Conservation (phyloP, 176 grass and related monocot species). For the Urochloa ruziziensis region DNA sequence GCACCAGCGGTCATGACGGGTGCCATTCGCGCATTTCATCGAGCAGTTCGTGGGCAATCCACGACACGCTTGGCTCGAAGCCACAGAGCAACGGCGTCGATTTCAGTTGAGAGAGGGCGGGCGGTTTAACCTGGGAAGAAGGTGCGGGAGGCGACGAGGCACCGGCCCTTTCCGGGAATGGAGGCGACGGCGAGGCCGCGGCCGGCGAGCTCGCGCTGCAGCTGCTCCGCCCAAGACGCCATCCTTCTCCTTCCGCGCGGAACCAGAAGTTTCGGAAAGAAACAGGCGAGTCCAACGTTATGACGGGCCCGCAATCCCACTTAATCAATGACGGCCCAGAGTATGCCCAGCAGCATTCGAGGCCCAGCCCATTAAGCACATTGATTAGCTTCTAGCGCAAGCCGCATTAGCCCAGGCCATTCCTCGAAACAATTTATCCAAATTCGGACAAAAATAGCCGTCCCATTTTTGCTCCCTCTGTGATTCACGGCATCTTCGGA, state of each 20-base stretch:
- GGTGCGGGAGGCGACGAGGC: constrained; percentile 48
- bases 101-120: background rate
- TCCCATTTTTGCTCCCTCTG: background rate
- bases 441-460: background rate
- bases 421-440: background rate
- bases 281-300: too few species aligned
- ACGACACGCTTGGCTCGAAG: background rate
- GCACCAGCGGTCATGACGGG: background rate
- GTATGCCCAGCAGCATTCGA: too few species aligned
- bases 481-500: background rate
- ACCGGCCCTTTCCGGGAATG: constrained; percentile 58
- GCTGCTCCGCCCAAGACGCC: constrained; percentile 58
- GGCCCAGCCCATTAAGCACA: background rate
- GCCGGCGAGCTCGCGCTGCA: constrained; percentile 49
- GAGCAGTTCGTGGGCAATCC: constrained; percentile 33
- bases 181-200: constrained; percentile 51
- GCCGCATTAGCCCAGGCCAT: too few species aligned
- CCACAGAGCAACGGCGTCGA: too few species aligned
- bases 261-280: background rate
- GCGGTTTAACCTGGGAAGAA: constrained; percentile 55
- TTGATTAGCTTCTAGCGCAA: background rate
- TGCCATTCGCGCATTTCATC: constrained; percentile 37
- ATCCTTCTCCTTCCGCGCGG: constrained; percentile 2
- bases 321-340: too few species aligned
- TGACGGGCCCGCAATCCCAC: too few species aligned